Conservation (phyloP, 345 rosid species). For the Murraya koenigii region DNA sequence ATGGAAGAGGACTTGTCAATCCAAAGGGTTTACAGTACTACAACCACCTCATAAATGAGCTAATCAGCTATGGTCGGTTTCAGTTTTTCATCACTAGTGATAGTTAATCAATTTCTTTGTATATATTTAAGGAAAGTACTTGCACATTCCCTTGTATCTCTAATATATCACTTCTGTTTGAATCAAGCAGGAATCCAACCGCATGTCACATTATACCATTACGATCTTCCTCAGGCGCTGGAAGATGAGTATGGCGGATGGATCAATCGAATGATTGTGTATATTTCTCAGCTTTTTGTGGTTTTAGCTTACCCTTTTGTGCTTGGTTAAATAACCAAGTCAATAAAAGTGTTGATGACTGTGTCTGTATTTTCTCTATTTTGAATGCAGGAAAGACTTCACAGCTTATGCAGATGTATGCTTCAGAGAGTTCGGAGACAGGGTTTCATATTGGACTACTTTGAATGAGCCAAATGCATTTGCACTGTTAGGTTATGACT, state of each 20-base stretch:
- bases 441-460: conserved; percentile 65
- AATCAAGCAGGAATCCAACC: conserved; percentile 52
- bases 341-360: too few relatives aligned
- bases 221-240: conserved; percentile 62
- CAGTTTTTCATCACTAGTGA: background rate
- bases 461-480: conserved; percentile 62
- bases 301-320: background rate
- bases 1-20: conserved; percentile 63
- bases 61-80: conserved; percentile 37
- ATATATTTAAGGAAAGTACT: background rate
- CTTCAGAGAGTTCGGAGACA: conserved; percentile 73
- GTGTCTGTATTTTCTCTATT: background rate
- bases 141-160: background rate
- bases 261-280: conserved; percentile 53
- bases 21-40: conserved; percentile 53
- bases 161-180: background rate
- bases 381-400: conserved; percentile 66
- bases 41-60: conserved; percentile 55
- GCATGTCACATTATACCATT: conserved; percentile 49
- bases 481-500: conserved; percentile 30
- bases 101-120: background rate
- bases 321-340: background rate
- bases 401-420: conserved; percentile 70
- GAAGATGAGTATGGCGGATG: conserved; percentile 81
- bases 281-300: conserved; percentile 8